Percentiles rank a stretch among this genome's conserved stretches.
phyloP scores from a whole-genome alignment of 169 alveolate species.

The Cryptosporidium ubiquitum region DNA sequence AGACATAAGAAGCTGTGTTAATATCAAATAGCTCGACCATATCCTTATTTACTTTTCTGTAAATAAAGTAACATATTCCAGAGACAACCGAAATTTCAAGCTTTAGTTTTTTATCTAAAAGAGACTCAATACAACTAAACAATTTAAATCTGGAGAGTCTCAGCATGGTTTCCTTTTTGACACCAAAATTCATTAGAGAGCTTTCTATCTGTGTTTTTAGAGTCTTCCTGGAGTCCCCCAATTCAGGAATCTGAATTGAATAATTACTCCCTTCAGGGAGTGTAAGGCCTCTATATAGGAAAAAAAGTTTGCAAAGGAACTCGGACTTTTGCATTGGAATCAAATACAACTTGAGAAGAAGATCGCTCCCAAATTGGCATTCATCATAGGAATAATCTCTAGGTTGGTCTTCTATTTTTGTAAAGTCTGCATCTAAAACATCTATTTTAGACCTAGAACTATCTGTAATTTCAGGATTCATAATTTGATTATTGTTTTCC shows the following conservation, averaged over 20 bases:
- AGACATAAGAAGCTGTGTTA: background rate
- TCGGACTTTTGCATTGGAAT: conserved; percentile 14
- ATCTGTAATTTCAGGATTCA: background rate
- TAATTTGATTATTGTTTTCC: background rate
- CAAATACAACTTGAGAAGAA: conserved; percentile 20
- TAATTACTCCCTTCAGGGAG: background rate
- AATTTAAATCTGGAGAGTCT: conserved; percentile 37
- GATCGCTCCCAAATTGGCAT: conserved; percentile 30
- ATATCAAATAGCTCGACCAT: conserved; percentile 16
- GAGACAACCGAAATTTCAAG: conserved; percentile 1
- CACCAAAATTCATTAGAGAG: background rate
- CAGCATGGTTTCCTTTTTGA: background rate
- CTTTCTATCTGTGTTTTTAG: background rate
- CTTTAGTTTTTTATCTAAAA: background rate
- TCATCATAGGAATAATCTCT: background rate
- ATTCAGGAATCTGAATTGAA: background rate
- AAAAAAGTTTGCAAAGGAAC: conserved; percentile 19
- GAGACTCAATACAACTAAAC: conserved; percentile 14
- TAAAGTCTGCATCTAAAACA: background rate
- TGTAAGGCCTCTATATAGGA: conserved; percentile 27
- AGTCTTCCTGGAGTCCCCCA: background rate
- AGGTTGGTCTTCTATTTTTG: background rate
- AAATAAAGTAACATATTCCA: conserved; percentile 26
- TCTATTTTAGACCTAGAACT: background rate
- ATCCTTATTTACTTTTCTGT: background rate